A percentile compares a stretch with the other conserved stretches of the same genome.
Conservation (phyloP, 352 stramenopile genomes). For the Globisporangium paroecandrum region DNA sequence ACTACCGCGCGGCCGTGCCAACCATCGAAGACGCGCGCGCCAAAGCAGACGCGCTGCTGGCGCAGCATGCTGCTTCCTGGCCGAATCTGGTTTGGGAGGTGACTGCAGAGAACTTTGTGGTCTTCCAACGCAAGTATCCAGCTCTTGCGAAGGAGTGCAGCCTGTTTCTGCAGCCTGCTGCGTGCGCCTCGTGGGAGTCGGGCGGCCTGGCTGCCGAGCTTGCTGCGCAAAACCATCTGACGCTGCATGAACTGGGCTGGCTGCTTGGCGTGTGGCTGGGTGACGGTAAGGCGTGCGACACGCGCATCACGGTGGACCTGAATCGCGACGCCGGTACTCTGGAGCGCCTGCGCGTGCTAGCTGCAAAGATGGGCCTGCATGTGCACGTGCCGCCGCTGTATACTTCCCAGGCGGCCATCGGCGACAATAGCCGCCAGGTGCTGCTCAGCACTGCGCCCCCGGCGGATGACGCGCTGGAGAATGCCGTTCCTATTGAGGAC, state of each 20-base stretch:
- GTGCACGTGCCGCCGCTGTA: conserved; percentile 3
- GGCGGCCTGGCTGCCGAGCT: conserved; percentile 2
- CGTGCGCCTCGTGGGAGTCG: conserved; percentile 7
- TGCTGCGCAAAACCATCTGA: conserved; percentile 10
- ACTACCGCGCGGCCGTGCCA: neutral
- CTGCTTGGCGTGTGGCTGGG: conserved; percentile 9
- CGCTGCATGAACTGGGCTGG: conserved; percentile 11
- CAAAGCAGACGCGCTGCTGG: conserved; percentile 9
- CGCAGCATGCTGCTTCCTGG: conserved; percentile 9
- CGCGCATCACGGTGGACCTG: conserved; percentile 11
- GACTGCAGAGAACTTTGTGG: conserved; percentile 11
- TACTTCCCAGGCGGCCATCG: conserved; percentile 6
- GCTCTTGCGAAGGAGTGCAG: conserved; percentile 12
- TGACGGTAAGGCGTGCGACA: conserved; percentile 7
- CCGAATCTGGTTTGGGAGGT: conserved; percentile 7
- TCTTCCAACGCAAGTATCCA: conserved; percentile 10
- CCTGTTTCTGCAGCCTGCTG: conserved; percentile 8
- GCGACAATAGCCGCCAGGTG: conserved; percentile 9
- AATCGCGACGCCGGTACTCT: conserved; percentile 9
- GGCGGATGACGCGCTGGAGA: conserved; percentile 4
- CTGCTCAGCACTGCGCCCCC: conserved; percentile 3
- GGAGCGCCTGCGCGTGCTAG: conserved; percentile 8
- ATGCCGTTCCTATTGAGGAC: conserved; percentile 3
- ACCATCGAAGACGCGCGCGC: conserved; percentile 7
- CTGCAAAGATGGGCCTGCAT: conserved; percentile 9